A percentile compares a stretch with the other conserved stretches of the same genome.
These are phyloP conservation scores for Panicum virgatum DNA, from an alignment of 202 grass and related monocot species.

Conservation along the genomic window DNA sequence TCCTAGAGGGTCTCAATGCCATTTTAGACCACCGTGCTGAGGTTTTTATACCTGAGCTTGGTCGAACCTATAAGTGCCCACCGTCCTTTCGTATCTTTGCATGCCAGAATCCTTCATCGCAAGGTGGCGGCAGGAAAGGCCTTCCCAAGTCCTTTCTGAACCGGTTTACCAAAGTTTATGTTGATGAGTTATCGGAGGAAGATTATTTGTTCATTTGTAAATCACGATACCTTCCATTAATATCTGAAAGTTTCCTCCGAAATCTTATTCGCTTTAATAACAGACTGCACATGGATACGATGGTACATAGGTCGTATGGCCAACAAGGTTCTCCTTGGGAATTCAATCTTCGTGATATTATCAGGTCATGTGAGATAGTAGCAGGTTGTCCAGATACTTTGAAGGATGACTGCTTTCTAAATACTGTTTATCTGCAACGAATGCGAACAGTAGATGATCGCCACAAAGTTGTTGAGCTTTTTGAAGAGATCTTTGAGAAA, in stretches of 20 bases:
- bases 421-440: conserved; percentile 87
- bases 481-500: conserved; percentile 70
- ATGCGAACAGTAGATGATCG: conserved; percentile 82
- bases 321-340: conserved; percentile 95
- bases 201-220: conserved; percentile 87
- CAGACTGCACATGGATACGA: conserved; percentile 76
- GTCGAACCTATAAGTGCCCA: conserved; percentile 79
- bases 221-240: conserved; percentile 52
- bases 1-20: conserved; percentile 92
- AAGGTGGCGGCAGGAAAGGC: conserved; percentile 91
- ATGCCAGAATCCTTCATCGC: conserved; percentile 91
- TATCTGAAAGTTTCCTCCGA: conserved; percentile 51
- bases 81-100: conserved; percentile 86
- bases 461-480: conserved; percentile 79
- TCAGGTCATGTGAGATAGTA: conserved; percentile 85
- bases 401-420: conserved; percentile 72
- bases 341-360: conserved; percentile 98
- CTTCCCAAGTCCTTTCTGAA: conserved; percentile 94
- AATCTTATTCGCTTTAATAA: conserved; percentile 89
- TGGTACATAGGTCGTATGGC: conserved; percentile 80
- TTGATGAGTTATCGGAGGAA: conserved; percentile 78
- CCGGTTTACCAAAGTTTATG: conserved; percentile 97
- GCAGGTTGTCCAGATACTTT: conserved; percentile 45
- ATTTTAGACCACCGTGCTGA: conserved; percentile 96
- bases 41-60: conserved; percentile 95